A percentile compares a stretch with the other conserved stretches of the same genome.
Evolutionary conservation across 164 flowering plant genomes (phyloP).

Genomic region (Tinospora cordifolia): DNA sequence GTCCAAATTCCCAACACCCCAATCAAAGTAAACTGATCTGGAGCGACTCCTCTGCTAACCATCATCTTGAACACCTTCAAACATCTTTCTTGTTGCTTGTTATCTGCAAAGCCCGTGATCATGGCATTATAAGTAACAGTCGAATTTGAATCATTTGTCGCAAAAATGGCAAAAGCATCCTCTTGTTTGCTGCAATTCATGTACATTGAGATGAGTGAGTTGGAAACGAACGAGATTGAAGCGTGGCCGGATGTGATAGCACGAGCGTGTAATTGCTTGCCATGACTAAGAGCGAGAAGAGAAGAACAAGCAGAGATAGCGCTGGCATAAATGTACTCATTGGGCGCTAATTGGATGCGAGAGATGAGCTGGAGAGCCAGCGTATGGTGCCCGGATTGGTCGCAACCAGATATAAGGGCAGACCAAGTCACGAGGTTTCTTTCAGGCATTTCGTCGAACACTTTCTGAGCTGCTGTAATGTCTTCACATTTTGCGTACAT

Average conservation of each 20-base stretch:
- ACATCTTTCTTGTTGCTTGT: slow-evolving; percentile 30
- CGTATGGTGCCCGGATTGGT: slow-evolving; percentile 34
- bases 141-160: slow-evolving; percentile 17
- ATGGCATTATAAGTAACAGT: slow-evolving; percentile 55
- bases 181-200: slow-evolving; percentile 38
- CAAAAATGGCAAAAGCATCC: slow-evolving; percentile 40
- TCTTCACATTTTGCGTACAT: slow-evolving; percentile 58
- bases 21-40: slow-evolving; percentile 51
- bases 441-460: slow-evolving; percentile 59
- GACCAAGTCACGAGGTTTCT: slow-evolving; percentile 73
- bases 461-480: slow-evolving; percentile 27
- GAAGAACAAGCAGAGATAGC: slow-evolving; percentile 50
- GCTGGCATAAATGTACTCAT: slow-evolving; percentile 53
- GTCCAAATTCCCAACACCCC: slow-evolving; percentile 39
- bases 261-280: slow-evolving; percentile 53
- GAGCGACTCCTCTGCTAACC: slow-evolving; percentile 37
- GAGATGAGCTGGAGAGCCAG: slow-evolving; percentile 40
- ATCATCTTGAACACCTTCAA: slow-evolving; percentile 40
- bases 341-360: slow-evolving; percentile 35
- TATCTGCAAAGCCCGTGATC: slow-evolving; percentile 52
- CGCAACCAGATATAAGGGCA: slow-evolving; percentile 64
- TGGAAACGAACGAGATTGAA: slow-evolving; percentile 44
- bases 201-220: slow-evolving; percentile 63
- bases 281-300: slow-evolving; percentile 24
- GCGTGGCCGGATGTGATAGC: slow-evolving; percentile 37